Base-by-base conservation (phyloP, 495 filamentous ascomycete species). In the Penicillium bovifimosum region DNA sequence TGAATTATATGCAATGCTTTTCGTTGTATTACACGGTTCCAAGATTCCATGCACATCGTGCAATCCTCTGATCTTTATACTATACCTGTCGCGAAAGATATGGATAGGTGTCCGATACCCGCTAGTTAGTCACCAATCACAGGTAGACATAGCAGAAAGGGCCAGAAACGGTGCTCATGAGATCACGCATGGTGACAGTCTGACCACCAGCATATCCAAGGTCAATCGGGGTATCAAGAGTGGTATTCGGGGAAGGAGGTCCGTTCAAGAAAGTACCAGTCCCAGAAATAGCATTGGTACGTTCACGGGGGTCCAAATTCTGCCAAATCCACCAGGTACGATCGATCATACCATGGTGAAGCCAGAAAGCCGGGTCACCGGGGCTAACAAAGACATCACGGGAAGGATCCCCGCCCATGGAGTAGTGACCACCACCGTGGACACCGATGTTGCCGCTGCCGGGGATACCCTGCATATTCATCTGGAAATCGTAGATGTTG, bases 301-400 rank as follows among this genome's bases (percentile, higher is more conserved):
- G 69, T 17, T 70, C 67, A 46, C 56, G 43, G 17, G 70, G 62
- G 55, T 87, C 76, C 46, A 78, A 58, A 42, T 73, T 79, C 69
- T 89, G 85, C 86, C 86, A 89, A 24, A 83, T 81, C 78, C 82
- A 85, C 72, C 77, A 89, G 4, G 81, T 60, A 33, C 80, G 79
- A 65, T 90, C 87, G 48, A 91, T 78, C 73, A 81, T 80, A 5
- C 75, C 80, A 62, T 90, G 86, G 63, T 88, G 86, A 17, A 84
- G 73, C 58, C 71, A 89, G 66, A 90, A 89, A 10, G 72, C 76
- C 6, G 85, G 85, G 51, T 88, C 86, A 6, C 81, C 80, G 3
- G 83, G 78, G 27, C 75, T 80, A 16, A 70, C 73, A 55, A 74
- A 86, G 32, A 82, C 59, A 63, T 86, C 84, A 17, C 79, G 75